Evolutionary conservation across 164 flowering plant genomes (phyloP).

Genomic region (Nymphaea colorata): DNA sequence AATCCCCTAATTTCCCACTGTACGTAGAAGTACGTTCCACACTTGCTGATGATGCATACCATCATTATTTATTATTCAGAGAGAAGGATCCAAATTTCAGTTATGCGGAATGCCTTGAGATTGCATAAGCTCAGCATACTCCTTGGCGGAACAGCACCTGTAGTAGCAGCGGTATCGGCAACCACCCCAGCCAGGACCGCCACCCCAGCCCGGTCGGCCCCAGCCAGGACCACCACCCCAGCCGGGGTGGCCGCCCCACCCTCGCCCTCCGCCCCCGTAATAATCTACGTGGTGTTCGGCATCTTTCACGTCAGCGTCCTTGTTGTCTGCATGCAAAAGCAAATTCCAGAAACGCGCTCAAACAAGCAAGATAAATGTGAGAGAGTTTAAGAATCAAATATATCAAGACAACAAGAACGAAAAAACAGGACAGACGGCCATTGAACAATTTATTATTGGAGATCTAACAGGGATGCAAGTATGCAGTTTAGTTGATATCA

Average conservation of each 20-base stretch:
- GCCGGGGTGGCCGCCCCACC: background rate
- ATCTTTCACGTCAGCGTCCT: background rate
- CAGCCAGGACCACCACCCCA: background rate
- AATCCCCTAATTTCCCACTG: too few species aligned
- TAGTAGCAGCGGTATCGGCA: background rate
- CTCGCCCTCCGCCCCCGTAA: background rate
- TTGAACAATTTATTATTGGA: too few species aligned
- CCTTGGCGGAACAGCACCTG: background rate
- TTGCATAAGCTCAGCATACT: background rate
- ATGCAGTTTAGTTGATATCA: too few species aligned
- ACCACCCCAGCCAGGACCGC: background rate
- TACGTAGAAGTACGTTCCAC: too few species aligned
- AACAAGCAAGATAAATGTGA: too few species aligned
- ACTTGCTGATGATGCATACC: too few species aligned
- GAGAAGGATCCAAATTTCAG: background rate
- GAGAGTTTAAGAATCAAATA: too few species aligned
- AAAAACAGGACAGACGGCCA: too few species aligned
- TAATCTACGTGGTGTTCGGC: background rate
- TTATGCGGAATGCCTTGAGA: background rate
- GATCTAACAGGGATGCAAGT: too few species aligned
- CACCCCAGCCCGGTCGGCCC: background rate
- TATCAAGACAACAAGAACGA: too few species aligned
- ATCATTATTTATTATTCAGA: too few species aligned
- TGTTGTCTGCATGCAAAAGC: background rate
- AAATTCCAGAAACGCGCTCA: background rate